Conservation (phyloP, 2,329 filamentous ascomycete genomes). For the Zymoseptoria crescenta region DNA sequence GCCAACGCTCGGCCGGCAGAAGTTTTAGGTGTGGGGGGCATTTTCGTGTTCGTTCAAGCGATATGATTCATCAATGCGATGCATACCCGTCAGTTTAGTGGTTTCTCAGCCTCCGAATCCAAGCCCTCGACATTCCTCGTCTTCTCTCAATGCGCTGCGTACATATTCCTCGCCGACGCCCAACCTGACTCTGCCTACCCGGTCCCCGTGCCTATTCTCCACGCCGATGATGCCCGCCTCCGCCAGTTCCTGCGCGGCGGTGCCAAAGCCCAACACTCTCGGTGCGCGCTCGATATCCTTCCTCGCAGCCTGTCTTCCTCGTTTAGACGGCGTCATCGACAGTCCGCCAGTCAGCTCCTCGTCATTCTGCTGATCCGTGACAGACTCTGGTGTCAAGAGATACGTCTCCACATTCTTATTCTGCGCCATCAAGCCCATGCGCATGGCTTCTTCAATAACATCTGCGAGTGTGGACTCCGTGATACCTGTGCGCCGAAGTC, state of each 20-base stretch:
- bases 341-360: constrained; percentile 24
- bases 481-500: constrained; percentile 74
- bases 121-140: constrained; percentile 75
- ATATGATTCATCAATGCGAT: not conserved
- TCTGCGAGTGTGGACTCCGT: constrained; percentile 84
- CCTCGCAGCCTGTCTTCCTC: constrained; percentile 25
- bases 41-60: not conserved
- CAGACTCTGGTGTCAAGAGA: constrained; percentile 42
- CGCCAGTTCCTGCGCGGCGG: constrained; percentile 72
- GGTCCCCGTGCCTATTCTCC: constrained; percentile 68
- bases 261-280: constrained; percentile 54
- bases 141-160: constrained; percentile 76
- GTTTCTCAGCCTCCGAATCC: constrained; percentile 47
- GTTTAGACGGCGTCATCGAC: constrained; percentile 24
- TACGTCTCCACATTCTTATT: constrained; percentile 55
- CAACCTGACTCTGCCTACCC: constrained; percentile 78
- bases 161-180: constrained; percentile 88
- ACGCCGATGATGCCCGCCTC: constrained; percentile 83
- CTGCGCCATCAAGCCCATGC: constrained; percentile 53
- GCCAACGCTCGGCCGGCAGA: constrained; percentile 67
- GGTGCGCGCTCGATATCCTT: constrained; percentile 32
- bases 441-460: constrained; percentile 75
- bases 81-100: not conserved
- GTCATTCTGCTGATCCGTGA: constrained; percentile 15
- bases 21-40: constrained; percentile 40